Base-by-base conservation (phyloP, 495 filamentous ascomycete species). In the Ascobolus immersus region DNA sequence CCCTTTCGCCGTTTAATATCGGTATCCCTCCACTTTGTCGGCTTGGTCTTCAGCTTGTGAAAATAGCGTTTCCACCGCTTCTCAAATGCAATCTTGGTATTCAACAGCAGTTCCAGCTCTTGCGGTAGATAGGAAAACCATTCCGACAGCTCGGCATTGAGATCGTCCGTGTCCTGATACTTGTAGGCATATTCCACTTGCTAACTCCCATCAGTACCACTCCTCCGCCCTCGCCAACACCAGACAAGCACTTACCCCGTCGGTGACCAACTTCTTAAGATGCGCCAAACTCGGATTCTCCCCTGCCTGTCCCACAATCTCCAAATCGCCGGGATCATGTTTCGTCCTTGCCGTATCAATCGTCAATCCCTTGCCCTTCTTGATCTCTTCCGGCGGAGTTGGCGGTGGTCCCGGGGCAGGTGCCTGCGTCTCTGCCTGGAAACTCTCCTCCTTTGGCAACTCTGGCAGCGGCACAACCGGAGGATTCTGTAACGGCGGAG, bases 61-160 rank as follows among this genome's bases (percentile, higher is more conserved):
- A 38, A 35, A 36, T 64, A 69, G 10, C 52, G 51, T 23, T 41
- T 44, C 71, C 71, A 77, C 43, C 64, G 58, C 38, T 61, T 60
- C 31, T 77, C 61, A 44, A 89, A 92, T 3, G 67, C 69, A 17
- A 65, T 52, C 44, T 76, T 77, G 21, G 73, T 69, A 23, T 65
- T 59, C 26, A 71, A 59, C 31, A 86, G 53, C 28, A 75, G 64
- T 37, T 79, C 75, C 51, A 76, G 79, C 38, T 81, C 75, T 44
- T 56, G 57, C 27, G 56, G 56, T 36, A 64, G 61, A 54, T 96
- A 94, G 30, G 69, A 63, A 52, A 96, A 96, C 84, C 82, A 94
- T 53, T 94, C 86, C 43, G 92, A 77, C 14, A 94, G 57, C 56
- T 96, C 86, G 36, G 86, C 80, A 5, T 71, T 63, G 39, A 89